These are phyloP conservation scores for Letharia columbiana DNA, from an alignment of 495 filamentous ascomycete genomes.

Conservation along the genomic window DNA sequence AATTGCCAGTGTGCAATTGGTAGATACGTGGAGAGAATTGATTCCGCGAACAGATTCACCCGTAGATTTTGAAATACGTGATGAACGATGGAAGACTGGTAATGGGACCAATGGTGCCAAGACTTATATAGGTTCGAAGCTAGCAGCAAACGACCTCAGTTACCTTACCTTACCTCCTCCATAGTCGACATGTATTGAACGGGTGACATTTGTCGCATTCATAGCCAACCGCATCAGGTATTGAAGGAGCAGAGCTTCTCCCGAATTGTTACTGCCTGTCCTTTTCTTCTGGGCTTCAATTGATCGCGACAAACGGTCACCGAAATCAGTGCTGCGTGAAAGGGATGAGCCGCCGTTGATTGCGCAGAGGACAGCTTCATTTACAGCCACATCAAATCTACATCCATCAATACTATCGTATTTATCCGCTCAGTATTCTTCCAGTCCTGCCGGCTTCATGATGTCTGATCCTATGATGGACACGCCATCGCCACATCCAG, in stretches of 20 bases:
- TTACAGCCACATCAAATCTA: neutral
- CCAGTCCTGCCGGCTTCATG: neutral
- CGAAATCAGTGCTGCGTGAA: neutral
- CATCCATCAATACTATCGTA: neutral
- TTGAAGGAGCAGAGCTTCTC: neutral
- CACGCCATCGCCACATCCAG: conserved; percentile 22
- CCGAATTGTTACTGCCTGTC: neutral
- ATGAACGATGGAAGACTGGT: too few relatives aligned
- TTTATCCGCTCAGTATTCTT: neutral
- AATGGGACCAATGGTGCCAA: neutral
- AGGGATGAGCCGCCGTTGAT: neutral
- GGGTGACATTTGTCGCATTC: neutral
- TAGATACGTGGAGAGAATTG: neutral
- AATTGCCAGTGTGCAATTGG: neutral
- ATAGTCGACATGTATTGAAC: neutral
- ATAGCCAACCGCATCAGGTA: neutral
- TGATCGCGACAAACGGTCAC: neutral
- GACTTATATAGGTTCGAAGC: neutral
- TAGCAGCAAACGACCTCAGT: neutral
- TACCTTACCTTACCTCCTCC: neutral
- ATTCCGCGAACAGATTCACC: neutral
- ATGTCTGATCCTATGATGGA: conserved; percentile 22
- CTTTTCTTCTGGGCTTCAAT: neutral
- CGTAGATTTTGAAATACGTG: too few relatives aligned
- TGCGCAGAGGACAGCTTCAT: neutral